Base-by-base conservation (phyloP, 2,329 filamentous ascomycete species). In the Penicillium sp. region DNA sequence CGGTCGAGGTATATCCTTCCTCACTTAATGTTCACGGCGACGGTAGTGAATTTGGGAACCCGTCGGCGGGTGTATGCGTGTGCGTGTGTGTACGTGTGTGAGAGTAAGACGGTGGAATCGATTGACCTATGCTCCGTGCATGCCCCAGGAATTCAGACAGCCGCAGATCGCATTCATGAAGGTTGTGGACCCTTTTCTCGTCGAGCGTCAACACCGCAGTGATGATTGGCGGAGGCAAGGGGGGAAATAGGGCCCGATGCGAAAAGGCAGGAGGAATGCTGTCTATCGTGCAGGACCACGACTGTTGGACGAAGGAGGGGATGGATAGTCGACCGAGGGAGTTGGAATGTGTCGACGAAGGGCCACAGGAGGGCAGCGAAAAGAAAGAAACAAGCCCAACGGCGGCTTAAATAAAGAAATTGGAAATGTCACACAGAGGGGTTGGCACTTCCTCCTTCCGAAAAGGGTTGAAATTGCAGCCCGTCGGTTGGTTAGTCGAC, bases 61-160 rank as follows among this genome's bases (percentile, higher is more conserved):
- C 33, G 51, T 38, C 33, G 42, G 23, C 23, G 42, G 42, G 42
- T 11, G 42, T 24, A n/a, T 21, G 40, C 7, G 16, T 7, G 16
- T 21, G 58, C 9, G 30, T 43, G 18, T 33, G 42, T 46, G 47
- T 54, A 52, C 57, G 51, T 57, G 50, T 52, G 49, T 35, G 55
- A 57, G 46, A 20, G 23, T 30, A 20, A n/a, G 28, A 30, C 18
- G 46, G 54, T 61, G 64, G 61, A 58, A 60, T 53, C 63, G 59
- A 64, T 68, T 68, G 33, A 60, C 70, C 69, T 70, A 71, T 67
- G 65, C 70, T 73, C 70, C 68, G 71, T 73, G 70, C 71, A 73
- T 73, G 68, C 70, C 69, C 68, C 67, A 71, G 67, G 66, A 71
- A 72, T 67, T 65, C 69, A 66, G 64, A 68, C 68, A 62, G 61